Evolutionary conservation across 2,329 filamentous ascomycete species (phyloP), one percentile per base, ranked within the genome.

Genomic region (Paracoccidioides lutzii): DNA sequence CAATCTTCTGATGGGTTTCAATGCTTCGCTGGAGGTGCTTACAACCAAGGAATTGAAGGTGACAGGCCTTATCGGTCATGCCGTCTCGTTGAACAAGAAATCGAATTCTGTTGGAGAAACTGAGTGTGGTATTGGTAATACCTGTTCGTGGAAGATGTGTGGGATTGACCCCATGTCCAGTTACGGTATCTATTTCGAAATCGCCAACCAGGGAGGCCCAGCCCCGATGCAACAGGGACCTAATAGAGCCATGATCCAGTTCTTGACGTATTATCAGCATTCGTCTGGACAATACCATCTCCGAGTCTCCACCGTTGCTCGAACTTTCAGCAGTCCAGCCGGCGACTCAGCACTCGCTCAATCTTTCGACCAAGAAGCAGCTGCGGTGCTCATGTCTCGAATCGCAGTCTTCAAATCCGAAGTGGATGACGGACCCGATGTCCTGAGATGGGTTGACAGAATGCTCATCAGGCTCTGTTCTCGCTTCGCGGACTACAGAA

Each of bases 131-230:
- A 96, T 98, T 64, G 93, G 93, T 61, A 97, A 97, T 69, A 98
- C 93, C 0, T 97, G 91, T 72, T 91, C 90, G 3, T 98, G 93
- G 93, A 98, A 98, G 75, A 96, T 98, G 91, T 97, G 93, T 66
- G 90, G 90, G 62, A 96, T 98, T 62, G 90, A 97, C 65, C 93
- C 93, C 9, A 86, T 84, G 55, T 84, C 93, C 37, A 96, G 90
- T 66, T 97, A 97, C 65, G 93, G 90, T 59, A 81, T 98, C 60
- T 98, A 97, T 74, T 98, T 97, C 65, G 93, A 98, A 71, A 94
- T 98, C 67, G 91, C 93, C 49, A 89, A 87, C 64, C 93, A 97
- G 73, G 90, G 89, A 40, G 90, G 90, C 6, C 87, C 90, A 14
- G 80, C 87, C 51, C 83, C 88, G 60, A 87, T 94, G 70, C 88